Evolutionary conservation across 495 filamentous ascomycete species (phyloP), one percentile per base, ranked within the genome.

Genomic region (Penicillium canescens): DNA sequence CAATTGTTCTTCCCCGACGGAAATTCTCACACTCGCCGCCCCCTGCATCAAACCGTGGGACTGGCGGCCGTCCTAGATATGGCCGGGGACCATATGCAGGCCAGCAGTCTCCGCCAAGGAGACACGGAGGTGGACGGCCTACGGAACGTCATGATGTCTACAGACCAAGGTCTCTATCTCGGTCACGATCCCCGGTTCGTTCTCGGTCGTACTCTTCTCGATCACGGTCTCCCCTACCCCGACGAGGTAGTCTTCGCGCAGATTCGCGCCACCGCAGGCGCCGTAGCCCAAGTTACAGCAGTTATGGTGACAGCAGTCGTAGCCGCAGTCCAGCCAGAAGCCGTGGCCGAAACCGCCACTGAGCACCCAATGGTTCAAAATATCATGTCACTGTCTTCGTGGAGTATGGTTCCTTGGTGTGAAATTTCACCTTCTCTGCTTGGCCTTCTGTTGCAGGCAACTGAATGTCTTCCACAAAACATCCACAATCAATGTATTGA

Each of bases 1-100:
- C 92, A 47, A 96, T 98, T 57, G 92, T 98, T 21, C 77, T 97
- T 21, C 93, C 93, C 1, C 88, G 91, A 45, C 87, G 90, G 52
- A 72, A 67, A 41, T 81, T 82, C 47, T 81, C 79, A 18, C 74
- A 72, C 8, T 80, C 78, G 20, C 79, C 79, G 7, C 79, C 78
- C 21, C 76, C 75, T 9, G 45, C 59, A 28, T 43, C 62, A 49
- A 57, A 46, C 31, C 46, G 61, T 59, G 65, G 65, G 28, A 68
- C 57, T 37, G 63, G 57, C 36, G 66, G 71, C 21, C 66, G 69
- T 18, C 56, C 65, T 14, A 65, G 67, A 37, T 69, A 72, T 43
- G 60, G 65, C 20, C 71, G 65, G n/a, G 66, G 60, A 48, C 63
- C 66, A 12, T 63, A 68, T 28, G 60, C 59, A 4, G 52, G 62